Conservation (phyloP, 495 filamentous ascomycete genomes). For the Amphirosellinia nigrospora region DNA sequence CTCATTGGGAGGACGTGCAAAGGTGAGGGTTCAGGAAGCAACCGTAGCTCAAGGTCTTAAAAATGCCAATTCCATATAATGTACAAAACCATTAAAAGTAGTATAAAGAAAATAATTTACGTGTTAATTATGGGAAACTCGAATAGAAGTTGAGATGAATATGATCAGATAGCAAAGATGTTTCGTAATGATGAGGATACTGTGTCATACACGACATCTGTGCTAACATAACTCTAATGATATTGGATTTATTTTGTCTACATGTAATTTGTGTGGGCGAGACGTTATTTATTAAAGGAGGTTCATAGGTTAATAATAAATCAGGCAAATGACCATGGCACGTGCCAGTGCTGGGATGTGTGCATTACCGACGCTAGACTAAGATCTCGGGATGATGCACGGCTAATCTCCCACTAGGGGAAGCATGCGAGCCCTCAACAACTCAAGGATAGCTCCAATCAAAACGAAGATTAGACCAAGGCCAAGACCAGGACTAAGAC, state of each 20-base stretch:
- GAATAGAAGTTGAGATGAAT: not conserved
- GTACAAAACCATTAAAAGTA: not conserved
- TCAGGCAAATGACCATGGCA: conserved; percentile 10
- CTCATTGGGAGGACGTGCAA: not conserved
- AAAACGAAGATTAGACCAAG: not conserved
- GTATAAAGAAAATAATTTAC: not conserved
- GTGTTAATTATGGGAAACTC: not conserved
- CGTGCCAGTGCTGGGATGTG: conserved; percentile 24
- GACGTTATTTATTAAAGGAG: not conserved
- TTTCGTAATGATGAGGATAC: not conserved
- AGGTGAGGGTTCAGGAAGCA: not conserved
- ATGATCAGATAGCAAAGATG: not conserved
- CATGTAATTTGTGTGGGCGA: not conserved
- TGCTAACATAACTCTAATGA: not conserved
- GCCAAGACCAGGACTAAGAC: too few relatives aligned
- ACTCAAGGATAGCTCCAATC: conserved; percentile 6
- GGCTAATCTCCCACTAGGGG: conserved; percentile 23
- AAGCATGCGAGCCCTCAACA: conserved; percentile 1
- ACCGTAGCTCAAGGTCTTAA: not conserved
- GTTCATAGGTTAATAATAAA: not conserved
- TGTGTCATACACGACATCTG: not conserved
- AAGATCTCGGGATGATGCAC: conserved; percentile 26
- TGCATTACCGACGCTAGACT: conserved; percentile 26
- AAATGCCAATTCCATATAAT: not conserved
- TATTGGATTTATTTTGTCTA: not conserved